Evolutionary conservation across 441 rosid species (phyloP).

Genomic region (Mallotus japonicus): DNA sequence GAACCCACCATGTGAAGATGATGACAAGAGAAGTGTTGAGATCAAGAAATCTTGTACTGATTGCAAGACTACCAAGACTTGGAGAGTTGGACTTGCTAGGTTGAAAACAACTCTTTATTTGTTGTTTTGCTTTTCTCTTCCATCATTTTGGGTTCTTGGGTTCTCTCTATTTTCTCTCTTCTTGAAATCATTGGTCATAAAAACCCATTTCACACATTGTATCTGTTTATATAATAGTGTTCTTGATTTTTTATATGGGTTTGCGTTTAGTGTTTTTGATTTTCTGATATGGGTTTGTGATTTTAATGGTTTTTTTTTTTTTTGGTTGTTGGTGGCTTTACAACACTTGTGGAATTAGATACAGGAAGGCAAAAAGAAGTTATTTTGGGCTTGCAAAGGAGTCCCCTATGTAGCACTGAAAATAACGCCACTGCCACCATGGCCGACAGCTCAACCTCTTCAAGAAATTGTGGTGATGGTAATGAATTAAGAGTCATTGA

Average conservation of each 20-base stretch:
- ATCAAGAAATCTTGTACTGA: slow-evolving; percentile 49
- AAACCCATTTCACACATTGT: not conserved
- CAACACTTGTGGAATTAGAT: slow-evolving; percentile 91
- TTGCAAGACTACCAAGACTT: slow-evolving; percentile 79
- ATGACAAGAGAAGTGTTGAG: slow-evolving; percentile 27
- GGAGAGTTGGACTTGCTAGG: slow-evolving; percentile 95
- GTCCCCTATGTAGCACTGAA: not conserved
- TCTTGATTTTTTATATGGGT: not conserved
- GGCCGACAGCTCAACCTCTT: not conserved
- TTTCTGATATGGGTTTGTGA: not conserved
- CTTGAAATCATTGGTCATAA: not conserved
- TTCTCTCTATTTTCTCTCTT: not conserved
- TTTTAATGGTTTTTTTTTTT: not conserved
- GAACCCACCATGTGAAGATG: slow-evolving; percentile 24
- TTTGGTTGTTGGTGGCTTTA: slow-evolving; percentile 58
- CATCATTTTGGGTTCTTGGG: not conserved
- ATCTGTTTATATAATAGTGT: not conserved
- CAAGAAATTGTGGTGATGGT: no score
- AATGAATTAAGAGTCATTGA: slow-evolving; percentile 30
- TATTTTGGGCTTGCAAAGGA: slow-evolving; percentile 28
- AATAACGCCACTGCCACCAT: not conserved
- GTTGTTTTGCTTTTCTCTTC: not conserved
- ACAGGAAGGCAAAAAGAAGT: slow-evolving; percentile 56
- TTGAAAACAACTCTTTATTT: slow-evolving; percentile 6
- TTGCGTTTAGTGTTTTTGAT: no score